Percentiles rank a stretch among this genome's conserved stretches.
These are phyloP conservation scores for Pythium diclinum DNA, from an alignment of 352 stramenopile species.

Conservation along the genomic window DNA sequence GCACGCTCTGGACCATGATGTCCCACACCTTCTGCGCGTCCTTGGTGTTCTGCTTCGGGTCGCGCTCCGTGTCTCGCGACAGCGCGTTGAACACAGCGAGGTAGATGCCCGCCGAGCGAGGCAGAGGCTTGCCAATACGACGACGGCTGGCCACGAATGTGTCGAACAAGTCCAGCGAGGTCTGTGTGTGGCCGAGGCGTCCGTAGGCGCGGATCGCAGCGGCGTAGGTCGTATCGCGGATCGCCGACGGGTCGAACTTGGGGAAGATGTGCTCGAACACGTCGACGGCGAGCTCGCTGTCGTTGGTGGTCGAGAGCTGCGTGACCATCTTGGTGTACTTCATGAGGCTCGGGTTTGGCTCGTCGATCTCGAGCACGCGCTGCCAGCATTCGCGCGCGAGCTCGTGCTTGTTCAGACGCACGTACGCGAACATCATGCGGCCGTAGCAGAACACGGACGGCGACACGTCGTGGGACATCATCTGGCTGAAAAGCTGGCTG, in stretches of 20 bases:
- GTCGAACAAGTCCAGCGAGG: slow-evolving; percentile 69
- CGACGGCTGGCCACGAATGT: slow-evolving; percentile 51
- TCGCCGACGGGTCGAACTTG: slow-evolving; percentile 38
- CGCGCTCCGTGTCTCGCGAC: slow-evolving; percentile 58
- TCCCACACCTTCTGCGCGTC: slow-evolving; percentile 75
- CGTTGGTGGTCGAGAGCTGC: slow-evolving; percentile 55
- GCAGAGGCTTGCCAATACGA: slow-evolving; percentile 26
- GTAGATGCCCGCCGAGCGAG: slow-evolving; percentile 55
- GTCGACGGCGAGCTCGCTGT: slow-evolving; percentile 52
- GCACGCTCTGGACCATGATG: slow-evolving; percentile 67
- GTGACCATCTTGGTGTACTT: slow-evolving; percentile 69
- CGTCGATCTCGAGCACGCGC: slow-evolving; percentile 53
- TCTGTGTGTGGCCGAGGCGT: slow-evolving; percentile 60
- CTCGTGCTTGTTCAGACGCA: slow-evolving; percentile 63
- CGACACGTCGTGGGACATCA: slow-evolving; percentile 57
- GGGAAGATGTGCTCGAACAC: slow-evolving; percentile 65
- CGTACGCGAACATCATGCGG: slow-evolving; percentile 73
- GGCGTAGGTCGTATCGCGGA: slow-evolving; percentile 58
- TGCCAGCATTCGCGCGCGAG: slow-evolving; percentile 67
- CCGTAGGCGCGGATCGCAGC: slow-evolving; percentile 69
- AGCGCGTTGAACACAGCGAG: slow-evolving; percentile 82
- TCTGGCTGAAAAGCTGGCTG: slow-evolving; percentile 66
- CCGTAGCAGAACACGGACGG: slow-evolving; percentile 74
- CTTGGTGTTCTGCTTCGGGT: slow-evolving; percentile 59
- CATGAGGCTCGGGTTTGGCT: slow-evolving; percentile 34